These are phyloP conservation scores for Grosmannia penicillata DNA, from an alignment of 2,329 filamentous ascomycete species.

Conservation along the genomic window DNA sequence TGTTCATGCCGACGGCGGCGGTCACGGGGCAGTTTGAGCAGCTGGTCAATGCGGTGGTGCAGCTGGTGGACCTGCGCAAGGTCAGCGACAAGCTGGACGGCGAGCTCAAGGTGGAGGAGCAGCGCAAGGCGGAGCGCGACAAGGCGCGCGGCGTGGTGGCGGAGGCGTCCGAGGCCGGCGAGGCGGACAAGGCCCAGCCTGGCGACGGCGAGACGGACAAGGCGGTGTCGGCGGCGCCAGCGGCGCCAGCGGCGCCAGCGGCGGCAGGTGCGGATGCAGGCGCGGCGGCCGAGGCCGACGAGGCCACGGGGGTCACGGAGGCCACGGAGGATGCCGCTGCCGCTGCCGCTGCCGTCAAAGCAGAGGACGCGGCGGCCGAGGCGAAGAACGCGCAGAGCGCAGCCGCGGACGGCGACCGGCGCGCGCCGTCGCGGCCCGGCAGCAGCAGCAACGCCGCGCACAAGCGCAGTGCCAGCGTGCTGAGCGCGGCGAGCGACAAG, in stretches of 20 bases:
- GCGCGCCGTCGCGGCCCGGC: constrained; percentile 16
- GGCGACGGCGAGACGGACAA: not conserved
- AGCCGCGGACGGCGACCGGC: not conserved
- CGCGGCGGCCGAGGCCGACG: not conserved
- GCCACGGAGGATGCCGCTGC: not conserved
- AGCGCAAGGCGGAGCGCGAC: constrained; percentile 38
- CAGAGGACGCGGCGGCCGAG: not conserved
- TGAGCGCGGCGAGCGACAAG: constrained; percentile 56
- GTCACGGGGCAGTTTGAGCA: constrained; percentile 59
- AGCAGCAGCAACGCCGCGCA: constrained; percentile 30
- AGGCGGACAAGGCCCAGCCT: too few species aligned
- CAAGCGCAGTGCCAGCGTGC: constrained; percentile 72
- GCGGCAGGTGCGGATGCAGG: too few species aligned
- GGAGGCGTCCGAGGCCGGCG: too few species aligned
- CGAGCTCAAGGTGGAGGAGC: constrained; percentile 48
- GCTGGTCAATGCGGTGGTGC: constrained; percentile 52
- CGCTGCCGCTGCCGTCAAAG: constrained; percentile 2
- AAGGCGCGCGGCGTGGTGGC: constrained; percentile 20
- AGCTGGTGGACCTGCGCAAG: constrained; percentile 60
- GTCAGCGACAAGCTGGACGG: constrained; percentile 60
- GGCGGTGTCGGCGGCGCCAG: not conserved
- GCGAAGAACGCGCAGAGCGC: not conserved
- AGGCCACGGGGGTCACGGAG: not conserved
- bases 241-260: too few species aligned
- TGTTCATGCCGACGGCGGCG: constrained; percentile 59